These are phyloP conservation scores for Posidonia australis DNA, from an alignment of 106 monocot species.

Conservation along the genomic window DNA sequence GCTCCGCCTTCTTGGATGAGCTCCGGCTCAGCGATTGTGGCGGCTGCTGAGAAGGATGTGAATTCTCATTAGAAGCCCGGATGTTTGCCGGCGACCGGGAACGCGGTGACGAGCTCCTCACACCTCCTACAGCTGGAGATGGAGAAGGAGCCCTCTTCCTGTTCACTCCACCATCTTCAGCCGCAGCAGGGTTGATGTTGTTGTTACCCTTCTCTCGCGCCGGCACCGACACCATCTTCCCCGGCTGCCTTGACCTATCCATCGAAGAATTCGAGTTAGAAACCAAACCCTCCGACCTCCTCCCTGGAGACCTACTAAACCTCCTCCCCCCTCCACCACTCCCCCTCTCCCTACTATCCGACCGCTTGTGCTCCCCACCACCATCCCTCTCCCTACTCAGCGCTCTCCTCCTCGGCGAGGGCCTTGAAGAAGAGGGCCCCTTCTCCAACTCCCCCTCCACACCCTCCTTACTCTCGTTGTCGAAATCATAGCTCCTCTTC, in stretches of 20 bases:
- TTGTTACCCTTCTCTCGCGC: conserved; percentile 41
- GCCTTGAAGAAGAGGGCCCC: conserved; percentile 25
- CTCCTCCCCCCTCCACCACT: conserved; percentile 31
- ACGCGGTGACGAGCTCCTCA: conserved; percentile 36
- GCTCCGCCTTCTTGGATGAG: conserved; percentile 76
- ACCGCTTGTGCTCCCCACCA: conserved; percentile 24
- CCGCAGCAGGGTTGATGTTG: background rate
- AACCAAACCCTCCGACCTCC: conserved; percentile 34
- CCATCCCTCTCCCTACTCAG: conserved; percentile 45
- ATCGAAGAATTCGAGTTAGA: conserved; percentile 1
- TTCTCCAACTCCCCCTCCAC: conserved; percentile 33
- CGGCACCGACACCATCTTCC: conserved; percentile 82
- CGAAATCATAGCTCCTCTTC: conserved; percentile 92
- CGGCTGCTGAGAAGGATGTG: conserved; percentile 5
- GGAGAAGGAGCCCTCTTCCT: background rate
- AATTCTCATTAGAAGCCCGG: conserved; percentile 38
- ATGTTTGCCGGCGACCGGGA: conserved; percentile 39
- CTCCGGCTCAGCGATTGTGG: conserved; percentile 62
- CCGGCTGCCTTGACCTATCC: conserved; percentile 39
- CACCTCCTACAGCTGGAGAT: background rate
- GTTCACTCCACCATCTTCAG: background rate
- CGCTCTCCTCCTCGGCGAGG: conserved; percentile 56
- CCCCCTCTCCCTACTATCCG: conserved; percentile 60
- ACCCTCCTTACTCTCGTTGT: conserved; percentile 33
- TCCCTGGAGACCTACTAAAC: conserved; percentile 73